Evolutionary conservation across 805 yeast species (phyloP).

Genomic region (Metschnikowia lochheadii): DNA sequence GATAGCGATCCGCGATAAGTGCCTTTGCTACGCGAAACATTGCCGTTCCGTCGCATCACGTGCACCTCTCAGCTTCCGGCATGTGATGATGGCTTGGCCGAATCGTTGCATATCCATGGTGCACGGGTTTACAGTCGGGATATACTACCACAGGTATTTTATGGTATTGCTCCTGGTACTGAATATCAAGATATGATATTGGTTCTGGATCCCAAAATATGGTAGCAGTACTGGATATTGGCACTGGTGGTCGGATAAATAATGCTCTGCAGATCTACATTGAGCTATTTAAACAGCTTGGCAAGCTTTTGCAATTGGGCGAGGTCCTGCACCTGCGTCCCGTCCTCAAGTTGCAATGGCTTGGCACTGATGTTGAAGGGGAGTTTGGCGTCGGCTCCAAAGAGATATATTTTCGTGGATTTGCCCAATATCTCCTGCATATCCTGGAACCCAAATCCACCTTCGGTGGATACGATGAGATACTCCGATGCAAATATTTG

Average conservation of each 20-base stretch:
- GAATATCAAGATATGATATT: too few species aligned
- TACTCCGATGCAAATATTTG: constrained; percentile 5
- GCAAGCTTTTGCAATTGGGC: not conserved
- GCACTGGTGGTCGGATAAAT: too few species aligned
- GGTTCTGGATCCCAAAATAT: too few species aligned
- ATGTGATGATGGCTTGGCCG: too few species aligned
- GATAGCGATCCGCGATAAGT: constrained; percentile 5
- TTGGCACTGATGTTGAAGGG: constrained; percentile 8
- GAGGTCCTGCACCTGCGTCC: not conserved
- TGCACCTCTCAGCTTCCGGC: not conserved
- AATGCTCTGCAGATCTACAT: too few species aligned
- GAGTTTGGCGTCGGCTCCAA: constrained; percentile 6
- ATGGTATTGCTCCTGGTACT: too few species aligned
- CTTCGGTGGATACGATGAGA: constrained; percentile 11
- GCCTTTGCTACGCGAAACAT: constrained; percentile 1
- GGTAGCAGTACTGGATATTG: too few species aligned
- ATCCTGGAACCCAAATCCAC: not conserved
- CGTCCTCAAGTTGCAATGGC: constrained; percentile 3
- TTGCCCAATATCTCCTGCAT: constrained; percentile 3
- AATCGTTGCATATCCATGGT: too few species aligned
- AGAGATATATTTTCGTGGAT: constrained; percentile 7
- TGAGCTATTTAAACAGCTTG: not conserved
- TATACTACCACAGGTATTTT: too few species aligned
- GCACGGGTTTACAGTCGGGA: too few species aligned
- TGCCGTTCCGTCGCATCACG: not conserved